Evolutionary conservation across 768 basidiomycete species (phyloP).

Genomic region (Mycena capillaripes): DNA sequence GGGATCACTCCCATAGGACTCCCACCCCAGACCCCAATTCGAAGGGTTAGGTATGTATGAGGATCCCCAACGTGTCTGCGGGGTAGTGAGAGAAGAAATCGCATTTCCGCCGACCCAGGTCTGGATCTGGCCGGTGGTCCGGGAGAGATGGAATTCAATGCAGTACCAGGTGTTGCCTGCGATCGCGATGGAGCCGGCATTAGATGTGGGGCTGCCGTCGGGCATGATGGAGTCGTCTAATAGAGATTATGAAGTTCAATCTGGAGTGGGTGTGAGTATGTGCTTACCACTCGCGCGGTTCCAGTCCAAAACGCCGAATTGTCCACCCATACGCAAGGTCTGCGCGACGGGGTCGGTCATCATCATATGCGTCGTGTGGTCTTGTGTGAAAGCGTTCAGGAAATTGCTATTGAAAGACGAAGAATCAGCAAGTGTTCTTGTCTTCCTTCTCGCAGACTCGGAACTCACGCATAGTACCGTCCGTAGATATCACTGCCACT

Average conservation of each 20-base stretch:
- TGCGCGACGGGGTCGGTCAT: slow-evolving; percentile 40
- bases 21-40: slow-evolving; percentile 40
- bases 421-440: slow-evolving; percentile 21
- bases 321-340: slow-evolving; percentile 39
- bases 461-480: slow-evolving; percentile 39
- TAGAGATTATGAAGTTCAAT: slow-evolving; percentile 20
- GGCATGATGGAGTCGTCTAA: slow-evolving; percentile 41
- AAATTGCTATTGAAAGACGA: slow-evolving; percentile 36
- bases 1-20: slow-evolving; percentile 36
- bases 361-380: slow-evolving; percentile 40
- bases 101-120: slow-evolving; percentile 37
- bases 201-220: slow-evolving; percentile 35
- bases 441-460: slow-evolving; percentile 20
- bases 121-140: slow-evolving; percentile 36
- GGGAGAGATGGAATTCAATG: slow-evolving; percentile 40
- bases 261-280: slow-evolving; percentile 16
- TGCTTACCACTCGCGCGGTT: slow-evolving; percentile 37
- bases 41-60: slow-evolving; percentile 36
- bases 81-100: slow-evolving; percentile 36
- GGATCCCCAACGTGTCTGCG: slow-evolving; percentile 38
- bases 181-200: slow-evolving; percentile 37
- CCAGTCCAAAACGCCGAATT: slow-evolving; percentile 41
- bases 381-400: slow-evolving; percentile 35
- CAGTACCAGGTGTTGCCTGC: slow-evolving; percentile 39
- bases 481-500: slow-evolving; percentile 35